Conservation (phyloP, 2,329 filamentous ascomycete genomes). For the Clonostachys chloroleuca region DNA sequence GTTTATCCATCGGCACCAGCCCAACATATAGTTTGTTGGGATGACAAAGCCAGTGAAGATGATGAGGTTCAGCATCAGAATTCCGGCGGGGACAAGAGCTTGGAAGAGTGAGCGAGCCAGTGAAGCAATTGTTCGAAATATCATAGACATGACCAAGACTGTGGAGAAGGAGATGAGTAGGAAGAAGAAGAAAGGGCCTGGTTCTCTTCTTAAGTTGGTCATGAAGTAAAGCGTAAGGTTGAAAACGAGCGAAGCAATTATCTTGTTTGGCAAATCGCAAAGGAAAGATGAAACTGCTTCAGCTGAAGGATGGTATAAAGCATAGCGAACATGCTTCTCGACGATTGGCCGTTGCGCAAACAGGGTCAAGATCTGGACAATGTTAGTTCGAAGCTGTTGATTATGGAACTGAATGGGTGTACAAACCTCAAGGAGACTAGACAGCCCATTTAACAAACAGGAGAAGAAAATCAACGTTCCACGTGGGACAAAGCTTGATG, state of each 20-base stretch:
- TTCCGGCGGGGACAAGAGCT: conserved; percentile 17
- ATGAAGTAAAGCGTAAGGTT: conserved; percentile 30
- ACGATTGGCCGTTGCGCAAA: conserved; percentile 14
- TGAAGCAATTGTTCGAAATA: conserved; percentile 3
- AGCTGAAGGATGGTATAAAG: conserved; percentile 24
- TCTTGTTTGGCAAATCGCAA: conserved; percentile 32
- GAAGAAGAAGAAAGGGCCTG: conserved; percentile 36
- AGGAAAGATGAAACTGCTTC: conserved; percentile 13
- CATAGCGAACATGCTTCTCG: conserved; percentile 18
- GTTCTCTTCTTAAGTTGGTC: conserved; percentile 1
- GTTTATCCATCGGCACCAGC: conserved; percentile 12
- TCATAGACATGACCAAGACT: conserved; percentile 57
- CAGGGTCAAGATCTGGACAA: conserved; percentile 8
- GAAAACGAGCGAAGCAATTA: conserved; percentile 37
- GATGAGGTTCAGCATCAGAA: conserved; percentile 29
- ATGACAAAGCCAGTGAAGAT: conserved; percentile 42
- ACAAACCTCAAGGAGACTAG: conserved; percentile 46
- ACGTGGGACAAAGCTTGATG: conserved; percentile 49
- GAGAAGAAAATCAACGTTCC: conserved; percentile 33
- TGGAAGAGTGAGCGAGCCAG: conserved; percentile 17
- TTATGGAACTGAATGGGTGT: not conserved
- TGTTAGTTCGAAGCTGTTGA: too few species aligned
- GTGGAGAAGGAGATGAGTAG: conserved; percentile 69
- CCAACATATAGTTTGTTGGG: conserved; percentile 36
- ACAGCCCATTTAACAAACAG: conserved; percentile 44